Evolutionary conservation across 129 eudicot genomes (phyloP).

Genomic region (Flaveria trinervia): DNA sequence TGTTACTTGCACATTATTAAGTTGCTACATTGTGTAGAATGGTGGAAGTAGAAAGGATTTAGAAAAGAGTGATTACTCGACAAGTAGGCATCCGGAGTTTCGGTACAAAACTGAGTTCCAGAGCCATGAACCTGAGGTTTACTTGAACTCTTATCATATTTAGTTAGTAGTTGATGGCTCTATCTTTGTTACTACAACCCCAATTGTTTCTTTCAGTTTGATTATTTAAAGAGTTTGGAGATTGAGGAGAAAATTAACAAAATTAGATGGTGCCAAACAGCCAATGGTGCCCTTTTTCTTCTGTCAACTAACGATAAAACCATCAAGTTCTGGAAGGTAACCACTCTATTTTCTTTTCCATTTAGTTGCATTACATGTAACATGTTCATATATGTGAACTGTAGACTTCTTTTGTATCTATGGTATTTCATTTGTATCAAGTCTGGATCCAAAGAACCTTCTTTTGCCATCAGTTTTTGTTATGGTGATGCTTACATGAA

Average conservation of each 20-base stretch:
- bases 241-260: slow-evolving; percentile 99
- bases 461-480: neutral
- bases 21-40: slow-evolving; percentile 48
- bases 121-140: slow-evolving; percentile 99
- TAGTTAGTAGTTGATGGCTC: slow-evolving; percentile 1
- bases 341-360: neutral
- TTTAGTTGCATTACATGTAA: slow-evolving; percentile 12
- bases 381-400: slow-evolving; percentile 12
- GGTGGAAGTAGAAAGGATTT: slow-evolving; percentile 77
- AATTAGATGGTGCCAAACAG: slow-evolving; percentile 97
- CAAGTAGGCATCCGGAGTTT: slow-evolving; percentile 92
- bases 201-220: slow-evolving; percentile 68
- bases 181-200: slow-evolving; percentile 10
- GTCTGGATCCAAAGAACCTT: neutral
- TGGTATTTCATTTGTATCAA: slow-evolving; percentile 9
- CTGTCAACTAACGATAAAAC: slow-evolving; percentile 97
- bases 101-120: slow-evolving; percentile 99
- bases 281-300: slow-evolving; percentile 89
- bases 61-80: slow-evolving; percentile 70
- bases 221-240: slow-evolving; percentile 99
- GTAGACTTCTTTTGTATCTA: slow-evolving; percentile 2
- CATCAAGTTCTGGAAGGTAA: slow-evolving; percentile 97
- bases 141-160: slow-evolving; percentile 16
- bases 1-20: slow-evolving; percentile 19
- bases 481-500: slow-evolving; percentile 7